Conservation (phyloP, 768 basidiomycete species). For the Chalciporus chontae region DNA sequence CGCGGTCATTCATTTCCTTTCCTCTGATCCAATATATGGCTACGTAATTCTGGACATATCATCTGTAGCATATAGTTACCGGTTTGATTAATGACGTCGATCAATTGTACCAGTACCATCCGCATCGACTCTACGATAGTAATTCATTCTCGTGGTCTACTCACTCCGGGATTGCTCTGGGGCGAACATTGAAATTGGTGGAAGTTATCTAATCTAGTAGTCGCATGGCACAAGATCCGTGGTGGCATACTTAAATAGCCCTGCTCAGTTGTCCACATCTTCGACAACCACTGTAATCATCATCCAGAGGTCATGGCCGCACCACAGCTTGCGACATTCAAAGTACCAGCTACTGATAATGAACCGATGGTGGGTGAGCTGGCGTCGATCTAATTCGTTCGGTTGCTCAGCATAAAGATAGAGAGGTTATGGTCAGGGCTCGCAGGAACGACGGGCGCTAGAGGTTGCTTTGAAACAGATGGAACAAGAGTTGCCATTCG, state of each 20-base stretch:
- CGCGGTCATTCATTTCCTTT: not conserved
- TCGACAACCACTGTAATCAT: not conserved
- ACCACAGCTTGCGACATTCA: conserved; percentile 82
- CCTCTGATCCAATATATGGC: not conserved
- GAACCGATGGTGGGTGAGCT: conserved; percentile 77
- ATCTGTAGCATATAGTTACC: not conserved
- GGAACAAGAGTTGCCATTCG: conserved; percentile 80
- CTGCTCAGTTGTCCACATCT: not conserved
- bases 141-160: not conserved
- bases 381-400: not conserved
- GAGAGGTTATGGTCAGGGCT: conserved; percentile 76
- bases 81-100: not conserved
- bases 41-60: not conserved
- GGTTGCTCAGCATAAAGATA: conserved; percentile 27
- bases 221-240: conserved; percentile 15
- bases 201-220: conserved; percentile 1
- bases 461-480: conserved; percentile 74
- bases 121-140: not conserved
- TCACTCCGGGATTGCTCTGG: too few species aligned
- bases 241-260: not conserved
- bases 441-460: conserved; percentile 71
- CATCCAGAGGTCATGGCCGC: conserved; percentile 46
- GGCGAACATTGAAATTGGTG: too few species aligned
- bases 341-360: conserved; percentile 82
- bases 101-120: not conserved